Percentiles rank a stretch among this genome's conserved stretches.
These are phyloP conservation scores for Arthroderma uncinatum DNA, from an alignment of 2,329 filamentous ascomycete species.

Conservation along the genomic window DNA sequence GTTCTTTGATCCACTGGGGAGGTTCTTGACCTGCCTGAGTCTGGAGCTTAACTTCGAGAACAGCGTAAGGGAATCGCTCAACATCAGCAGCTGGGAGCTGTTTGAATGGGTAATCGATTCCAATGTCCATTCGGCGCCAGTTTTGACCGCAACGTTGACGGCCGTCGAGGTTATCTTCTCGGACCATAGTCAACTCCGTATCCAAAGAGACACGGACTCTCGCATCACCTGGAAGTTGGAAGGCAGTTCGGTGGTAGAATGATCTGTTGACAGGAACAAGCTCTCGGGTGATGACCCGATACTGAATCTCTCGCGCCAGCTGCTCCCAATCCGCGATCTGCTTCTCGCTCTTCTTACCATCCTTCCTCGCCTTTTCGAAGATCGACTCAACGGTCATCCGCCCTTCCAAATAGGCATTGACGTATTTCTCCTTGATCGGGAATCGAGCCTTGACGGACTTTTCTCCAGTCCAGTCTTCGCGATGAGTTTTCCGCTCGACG, in stretches of 20 bases:
- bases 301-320: slow-evolving; percentile 84
- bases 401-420: slow-evolving; percentile 80
- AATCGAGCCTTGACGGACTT: slow-evolving; percentile 98
- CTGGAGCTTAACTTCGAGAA: slow-evolving; percentile 94
- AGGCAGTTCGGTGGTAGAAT: slow-evolving; percentile 96
- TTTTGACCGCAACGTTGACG: slow-evolving; percentile 65
- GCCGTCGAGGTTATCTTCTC: slow-evolving; percentile 90
- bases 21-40: slow-evolving; percentile 91
- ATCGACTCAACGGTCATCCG: slow-evolving; percentile 73
- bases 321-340: slow-evolving; percentile 84
- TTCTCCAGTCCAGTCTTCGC: slow-evolving; percentile 97
- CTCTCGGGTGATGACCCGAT: slow-evolving; percentile 75
- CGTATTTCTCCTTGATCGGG: slow-evolving; percentile 89
- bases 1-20: slow-evolving; percentile 89
- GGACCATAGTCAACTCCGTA: slow-evolving; percentile 87
- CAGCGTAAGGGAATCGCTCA: slow-evolving; percentile 86
- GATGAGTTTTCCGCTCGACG: slow-evolving; percentile 93
- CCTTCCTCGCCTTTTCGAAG: slow-evolving; percentile 94
- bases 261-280: slow-evolving; percentile 84
- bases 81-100: slow-evolving; percentile 78
- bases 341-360: slow-evolving; percentile 85
- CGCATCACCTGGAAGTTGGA: slow-evolving; percentile 91
- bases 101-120: slow-evolving; percentile 86
- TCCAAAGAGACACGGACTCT: slow-evolving; percentile 94
- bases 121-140: slow-evolving; percentile 95